These are phyloP conservation scores for Cladosporium colombiae DNA, from an alignment of 2,329 filamentous ascomycete species.

Conservation along the genomic window DNA sequence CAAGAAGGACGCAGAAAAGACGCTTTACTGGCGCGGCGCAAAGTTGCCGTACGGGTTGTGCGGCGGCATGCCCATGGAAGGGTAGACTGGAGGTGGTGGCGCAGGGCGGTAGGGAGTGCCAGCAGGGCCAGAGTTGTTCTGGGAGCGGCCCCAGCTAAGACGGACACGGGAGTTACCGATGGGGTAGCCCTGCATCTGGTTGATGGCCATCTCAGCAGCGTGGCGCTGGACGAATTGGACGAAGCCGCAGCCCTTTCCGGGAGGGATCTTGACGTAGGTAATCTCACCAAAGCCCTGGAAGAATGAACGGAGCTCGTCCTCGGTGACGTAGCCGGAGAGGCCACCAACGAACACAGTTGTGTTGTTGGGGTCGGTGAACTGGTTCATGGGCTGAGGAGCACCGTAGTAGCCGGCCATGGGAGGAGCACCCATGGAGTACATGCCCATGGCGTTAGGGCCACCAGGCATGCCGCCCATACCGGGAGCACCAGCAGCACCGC, in stretches of 20 bases:
- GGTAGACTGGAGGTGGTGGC: slow-evolving; percentile 74
- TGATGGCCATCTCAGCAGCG: slow-evolving; percentile 99
- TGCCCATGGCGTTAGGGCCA: slow-evolving; percentile 55
- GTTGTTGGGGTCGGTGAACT: slow-evolving; percentile 99
- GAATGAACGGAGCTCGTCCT: slow-evolving; percentile 99
- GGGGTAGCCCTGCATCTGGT: slow-evolving; percentile 99
- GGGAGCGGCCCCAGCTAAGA: slow-evolving; percentile 93
- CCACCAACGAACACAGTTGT: slow-evolving; percentile 98
- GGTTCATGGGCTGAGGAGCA: slow-evolving; percentile 86
- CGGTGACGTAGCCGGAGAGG: slow-evolving; percentile 94
- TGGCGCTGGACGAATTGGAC: slow-evolving; percentile 99
- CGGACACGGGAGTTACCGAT: slow-evolving; percentile 98
- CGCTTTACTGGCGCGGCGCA: slow-evolving; percentile 62
- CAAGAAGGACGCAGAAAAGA: slow-evolving; percentile 38
- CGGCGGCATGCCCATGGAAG: slow-evolving; percentile 65
- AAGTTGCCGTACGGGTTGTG: slow-evolving; percentile 65
- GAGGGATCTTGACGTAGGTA: slow-evolving; percentile 99
- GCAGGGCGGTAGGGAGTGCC: slow-evolving; percentile 96
- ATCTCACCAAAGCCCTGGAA: slow-evolving; percentile 99
- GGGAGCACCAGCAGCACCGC: slow-evolving; percentile 55
- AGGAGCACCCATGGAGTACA: slow-evolving; percentile 70
- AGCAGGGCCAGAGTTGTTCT: slow-evolving; percentile 97
- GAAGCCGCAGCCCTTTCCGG: slow-evolving; percentile 98
- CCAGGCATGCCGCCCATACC: slow-evolving; percentile 52
- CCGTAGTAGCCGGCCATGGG: slow-evolving; percentile 63